Conservation (phyloP, 2,329 filamentous ascomycete genomes). For the Chrysoporthe deuterocubensis region DNA sequence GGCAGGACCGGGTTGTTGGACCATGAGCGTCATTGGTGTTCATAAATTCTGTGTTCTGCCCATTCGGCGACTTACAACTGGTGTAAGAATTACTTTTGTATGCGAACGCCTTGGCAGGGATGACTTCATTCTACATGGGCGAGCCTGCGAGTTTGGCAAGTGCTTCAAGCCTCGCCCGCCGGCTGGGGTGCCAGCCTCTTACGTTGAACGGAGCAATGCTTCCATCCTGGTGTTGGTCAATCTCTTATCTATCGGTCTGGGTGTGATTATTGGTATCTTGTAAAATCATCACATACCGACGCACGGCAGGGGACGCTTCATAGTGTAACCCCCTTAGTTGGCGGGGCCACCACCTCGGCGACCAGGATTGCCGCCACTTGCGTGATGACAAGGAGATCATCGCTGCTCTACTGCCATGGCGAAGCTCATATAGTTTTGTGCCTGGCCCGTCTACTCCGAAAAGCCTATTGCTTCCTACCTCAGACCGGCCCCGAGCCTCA, state of each 20-base stretch:
- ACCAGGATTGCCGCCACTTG: not conserved
- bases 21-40: not conserved
- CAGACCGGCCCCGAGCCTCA: not conserved
- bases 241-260: not conserved
- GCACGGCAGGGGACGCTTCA: not conserved
- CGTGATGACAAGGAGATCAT: conserved; percentile 5
- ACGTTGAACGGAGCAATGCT: not conserved
- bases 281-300: not conserved
- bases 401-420: not conserved
- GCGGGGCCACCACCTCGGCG: conserved; percentile 1
- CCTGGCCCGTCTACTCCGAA: not conserved
- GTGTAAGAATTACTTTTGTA: not conserved
- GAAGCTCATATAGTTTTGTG: not conserved
- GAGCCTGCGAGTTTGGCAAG: not conserved
- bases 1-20: not conserved
- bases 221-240: not conserved
- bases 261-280: not conserved
- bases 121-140: conserved; percentile 7
- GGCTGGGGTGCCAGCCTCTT: not conserved
- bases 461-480: not conserved
- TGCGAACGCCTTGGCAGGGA: not conserved
- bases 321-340: not conserved
- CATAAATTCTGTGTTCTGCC: not conserved
- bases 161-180: not conserved
- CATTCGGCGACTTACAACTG: not conserved